Percentiles rank a stretch among this genome's conserved stretches.
Evolutionary conservation across 306 rosid species (phyloP).

Genomic region (Malus domestica): DNA sequence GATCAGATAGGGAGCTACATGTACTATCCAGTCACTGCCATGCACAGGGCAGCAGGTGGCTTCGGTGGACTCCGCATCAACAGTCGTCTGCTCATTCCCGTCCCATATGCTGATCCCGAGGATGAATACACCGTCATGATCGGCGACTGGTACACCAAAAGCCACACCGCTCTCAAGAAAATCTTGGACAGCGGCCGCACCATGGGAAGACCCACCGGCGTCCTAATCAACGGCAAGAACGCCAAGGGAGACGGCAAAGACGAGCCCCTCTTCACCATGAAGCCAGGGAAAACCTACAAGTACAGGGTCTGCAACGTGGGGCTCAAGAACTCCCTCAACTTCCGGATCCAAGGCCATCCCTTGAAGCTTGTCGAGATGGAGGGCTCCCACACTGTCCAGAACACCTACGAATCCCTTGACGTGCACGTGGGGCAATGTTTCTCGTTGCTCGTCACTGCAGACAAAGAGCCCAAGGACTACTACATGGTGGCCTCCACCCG

Average conservation of each 20-base stretch:
- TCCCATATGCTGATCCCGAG: conserved; percentile 71
- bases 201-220: conserved; percentile 45
- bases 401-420: conserved; percentile 58
- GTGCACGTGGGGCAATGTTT: conserved; percentile 68
- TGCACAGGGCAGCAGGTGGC: conserved; percentile 63
- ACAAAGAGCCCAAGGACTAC: conserved; percentile 55
- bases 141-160: conserved; percentile 75
- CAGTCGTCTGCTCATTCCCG: conserved; percentile 72
- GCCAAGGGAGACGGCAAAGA: conserved; percentile 48
- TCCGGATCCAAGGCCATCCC: conserved; percentile 60
- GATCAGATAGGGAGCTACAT: conserved; percentile 71
- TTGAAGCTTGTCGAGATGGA: conserved; percentile 69
- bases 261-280: conserved; percentile 63
- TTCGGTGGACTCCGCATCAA: conserved; percentile 61
- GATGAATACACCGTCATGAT: conserved; percentile 69
- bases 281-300: conserved; percentile 67
- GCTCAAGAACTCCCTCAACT: conserved; percentile 50
- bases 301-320: conserved; percentile 74
- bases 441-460: conserved; percentile 52
- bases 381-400: conserved; percentile 76
- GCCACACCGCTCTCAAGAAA: conserved; percentile 38
- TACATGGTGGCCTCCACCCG: conserved; percentile 62
- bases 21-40: conserved; percentile 44
- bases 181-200: conserved; percentile 48
- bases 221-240: conserved; percentile 53